Evolutionary conservation across 2,329 filamentous ascomycete genomes (phyloP).

Genomic region (Epichloe brachyelytri): DNA sequence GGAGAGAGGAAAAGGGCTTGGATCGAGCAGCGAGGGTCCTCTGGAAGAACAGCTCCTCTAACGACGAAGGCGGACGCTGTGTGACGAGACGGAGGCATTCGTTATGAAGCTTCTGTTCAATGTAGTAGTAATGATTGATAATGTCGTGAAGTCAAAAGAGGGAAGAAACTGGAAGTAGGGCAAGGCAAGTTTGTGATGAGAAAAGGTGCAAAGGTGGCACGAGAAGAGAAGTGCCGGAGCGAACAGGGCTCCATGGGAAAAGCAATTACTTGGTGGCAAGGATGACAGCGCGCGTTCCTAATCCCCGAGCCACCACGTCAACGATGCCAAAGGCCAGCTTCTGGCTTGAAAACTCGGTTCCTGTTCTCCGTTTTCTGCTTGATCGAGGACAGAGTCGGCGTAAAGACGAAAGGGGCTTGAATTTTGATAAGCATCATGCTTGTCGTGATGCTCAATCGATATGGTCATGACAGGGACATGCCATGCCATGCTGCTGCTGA

Average conservation of each 20-base stretch:
- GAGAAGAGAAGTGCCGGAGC: slow-evolving; percentile 1
- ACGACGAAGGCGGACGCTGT: background rate
- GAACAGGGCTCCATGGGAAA: background rate
- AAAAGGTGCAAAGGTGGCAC: background rate
- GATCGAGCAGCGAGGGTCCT: background rate
- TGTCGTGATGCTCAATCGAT: background rate
- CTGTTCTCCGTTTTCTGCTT: background rate
- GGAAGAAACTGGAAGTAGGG: background rate
- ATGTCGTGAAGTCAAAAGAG: background rate
- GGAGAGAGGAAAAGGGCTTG: background rate
- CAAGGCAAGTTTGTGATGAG: background rate
- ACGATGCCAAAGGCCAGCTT: background rate
- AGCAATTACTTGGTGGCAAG: slow-evolving; percentile 2
- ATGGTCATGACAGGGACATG: background rate
- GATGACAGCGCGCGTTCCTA: background rate
- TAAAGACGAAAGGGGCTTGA: background rate
- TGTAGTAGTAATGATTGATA: background rate
- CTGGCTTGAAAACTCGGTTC: background rate
- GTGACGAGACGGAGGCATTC: background rate
- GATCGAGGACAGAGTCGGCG: no score
- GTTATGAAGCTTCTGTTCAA: background rate
- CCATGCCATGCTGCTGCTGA: background rate
- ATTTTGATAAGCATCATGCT: background rate
- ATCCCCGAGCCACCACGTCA: background rate
- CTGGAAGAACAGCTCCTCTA: background rate